A percentile compares a stretch with the other conserved stretches of the same genome.
phyloP scores from a whole-genome alignment of 495 filamentous ascomycete species.

The Lineolata rhizophorae region DNA sequence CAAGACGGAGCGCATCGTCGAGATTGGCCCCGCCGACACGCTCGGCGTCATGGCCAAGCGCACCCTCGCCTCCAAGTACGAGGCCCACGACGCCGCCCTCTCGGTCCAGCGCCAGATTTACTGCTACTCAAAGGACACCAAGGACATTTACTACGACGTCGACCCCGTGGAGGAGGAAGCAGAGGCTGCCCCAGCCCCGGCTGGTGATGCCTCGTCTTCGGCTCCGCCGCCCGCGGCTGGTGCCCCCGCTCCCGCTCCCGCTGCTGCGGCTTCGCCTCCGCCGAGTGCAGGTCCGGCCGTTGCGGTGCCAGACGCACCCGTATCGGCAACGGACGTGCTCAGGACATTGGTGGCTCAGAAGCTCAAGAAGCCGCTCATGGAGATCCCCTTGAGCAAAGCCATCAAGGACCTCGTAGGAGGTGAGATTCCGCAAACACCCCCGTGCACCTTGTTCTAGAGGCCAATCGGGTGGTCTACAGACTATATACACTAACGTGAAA shows the following conservation, averaged over 20 bases:
- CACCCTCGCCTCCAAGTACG: constrained; percentile 91
- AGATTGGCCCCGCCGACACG: constrained; percentile 95
- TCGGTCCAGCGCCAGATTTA: constrained; percentile 92
- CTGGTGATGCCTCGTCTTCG: constrained; percentile 23
- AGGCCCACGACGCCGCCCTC: constrained; percentile 93
- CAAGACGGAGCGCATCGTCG: constrained; percentile 87
- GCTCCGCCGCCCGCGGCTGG: constrained; percentile 29
- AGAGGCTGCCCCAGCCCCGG: constrained; percentile 38
- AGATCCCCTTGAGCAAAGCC: constrained; percentile 86
- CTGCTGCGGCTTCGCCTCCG: constrained; percentile 32
- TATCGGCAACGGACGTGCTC: constrained; percentile 75
- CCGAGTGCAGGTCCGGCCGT: constrained; percentile 73
- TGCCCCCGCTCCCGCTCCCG: constrained; percentile 30
- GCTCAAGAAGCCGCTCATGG: constrained; percentile 75
- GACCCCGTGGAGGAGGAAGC: constrained; percentile 87
- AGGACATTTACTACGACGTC: constrained; percentile 98
- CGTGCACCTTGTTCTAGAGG: neutral
- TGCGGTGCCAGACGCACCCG: constrained; percentile 63
- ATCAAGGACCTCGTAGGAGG: constrained; percentile 98
- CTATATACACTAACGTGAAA: too few species aligned
- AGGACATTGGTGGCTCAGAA: constrained; percentile 92
- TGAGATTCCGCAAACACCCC: constrained; percentile 29
- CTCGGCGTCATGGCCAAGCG: constrained; percentile 94
- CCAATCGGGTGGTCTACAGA: too few species aligned
- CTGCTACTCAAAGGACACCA: constrained; percentile 98